Evolutionary conservation across 108 stramenopile genomes (phyloP), one percentile per base, ranked within the genome.

Genomic region (Aurantiochytrium sp.): DNA sequence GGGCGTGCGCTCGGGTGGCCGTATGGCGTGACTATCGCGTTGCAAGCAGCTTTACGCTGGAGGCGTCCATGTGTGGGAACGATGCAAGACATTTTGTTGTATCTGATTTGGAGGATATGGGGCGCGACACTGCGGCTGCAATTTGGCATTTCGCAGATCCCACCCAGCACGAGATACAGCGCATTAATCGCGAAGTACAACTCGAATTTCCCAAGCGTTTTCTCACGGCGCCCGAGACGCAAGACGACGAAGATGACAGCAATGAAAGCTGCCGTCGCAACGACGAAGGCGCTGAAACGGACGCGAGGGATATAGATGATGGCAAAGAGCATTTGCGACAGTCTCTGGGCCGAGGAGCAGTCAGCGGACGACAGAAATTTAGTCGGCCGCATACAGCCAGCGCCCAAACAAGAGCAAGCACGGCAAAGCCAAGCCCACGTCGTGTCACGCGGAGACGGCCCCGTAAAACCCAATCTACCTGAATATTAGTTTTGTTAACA

Each of bases 21-120:
- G 28, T 87, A 45, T 55, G 47, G 51, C 4, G 88, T n/a, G 89
- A 88, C 12, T n/a, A 57, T 4, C 72, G 49, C 18, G 6, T 88
- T 25, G 89, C 51, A 5, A 87, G 5, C 29, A 58, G 55, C 14
- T 90, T 2, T 58, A 90, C 89, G 42, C 49, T 90, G 14, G 89
- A 90, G 76, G 89, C 89, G 8, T 87, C 89, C 44, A 89, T 90
- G 28, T 87, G 57, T 0, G 89, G 89, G 10, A 51, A 57, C 58
- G 58, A 8, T 4, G 23, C 5, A 5, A 5, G 45, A 12, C 89
- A 90, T 59, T 90, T 90, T 23, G 16, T 21, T 1, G 8, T 88
- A 4, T 16, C 5, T 42, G 25, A 88, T 8, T 28, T 58, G 12
- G 89, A 90, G 60, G 10, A 58, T 0, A 87, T 88, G 72, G 89